Evolutionary conservation across 768 basidiomycete species (phyloP).

Genomic region (Pilatotrama ljubarskyi): DNA sequence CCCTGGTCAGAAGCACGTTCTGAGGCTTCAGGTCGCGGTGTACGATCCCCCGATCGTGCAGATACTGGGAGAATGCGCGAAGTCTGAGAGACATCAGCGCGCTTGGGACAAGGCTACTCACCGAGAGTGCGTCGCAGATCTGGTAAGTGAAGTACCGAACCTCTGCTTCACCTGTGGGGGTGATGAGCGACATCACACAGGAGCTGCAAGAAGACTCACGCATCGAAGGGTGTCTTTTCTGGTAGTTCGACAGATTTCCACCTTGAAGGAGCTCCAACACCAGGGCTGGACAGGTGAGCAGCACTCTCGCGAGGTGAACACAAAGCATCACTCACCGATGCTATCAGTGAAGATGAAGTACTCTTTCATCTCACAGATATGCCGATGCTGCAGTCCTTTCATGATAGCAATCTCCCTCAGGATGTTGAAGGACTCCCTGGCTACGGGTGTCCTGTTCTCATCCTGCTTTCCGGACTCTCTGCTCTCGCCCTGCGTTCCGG

Average conservation of each 20-base stretch:
- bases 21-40: slow-evolving; percentile 95
- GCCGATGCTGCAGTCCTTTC: slow-evolving; percentile 69
- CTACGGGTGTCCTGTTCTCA: too few species aligned
- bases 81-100: slow-evolving; percentile 42
- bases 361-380: slow-evolving; percentile 60
- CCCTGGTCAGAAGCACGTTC: slow-evolving; percentile 80
- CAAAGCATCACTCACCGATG: background rate
- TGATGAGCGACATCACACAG: too few species aligned
- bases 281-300: too few species aligned
- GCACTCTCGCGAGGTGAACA: too few species aligned
- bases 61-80: slow-evolving; percentile 49
- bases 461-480: too few species aligned
- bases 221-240: too few species aligned
- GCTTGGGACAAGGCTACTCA: slow-evolving; percentile 34
- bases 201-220: too few species aligned
- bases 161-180: slow-evolving; percentile 47
- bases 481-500: too few species aligned
- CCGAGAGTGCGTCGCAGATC: slow-evolving; percentile 76
- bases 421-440: slow-evolving; percentile 23
- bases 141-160: slow-evolving; percentile 73
- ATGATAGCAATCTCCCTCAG: slow-evolving; percentile 72
- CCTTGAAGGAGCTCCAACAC: too few species aligned
- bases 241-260: too few species aligned
- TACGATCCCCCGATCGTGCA: slow-evolving; percentile 72
- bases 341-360: slow-evolving; percentile 6